Evolutionary conservation across 2,329 filamentous ascomycete species (phyloP).

Genomic region (Neospermospora avenae): DNA sequence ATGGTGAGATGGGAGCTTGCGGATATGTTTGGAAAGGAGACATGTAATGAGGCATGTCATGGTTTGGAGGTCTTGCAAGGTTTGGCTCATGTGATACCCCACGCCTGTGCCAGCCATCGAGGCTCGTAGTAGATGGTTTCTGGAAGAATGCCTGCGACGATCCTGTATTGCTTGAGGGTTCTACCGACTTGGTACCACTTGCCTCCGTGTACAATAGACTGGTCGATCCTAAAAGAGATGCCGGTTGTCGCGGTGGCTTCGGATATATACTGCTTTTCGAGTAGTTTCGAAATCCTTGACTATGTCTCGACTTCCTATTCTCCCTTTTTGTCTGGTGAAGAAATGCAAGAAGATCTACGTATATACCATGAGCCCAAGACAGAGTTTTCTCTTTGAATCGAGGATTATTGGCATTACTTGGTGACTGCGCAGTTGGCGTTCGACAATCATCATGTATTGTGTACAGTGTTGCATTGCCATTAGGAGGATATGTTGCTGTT

Average conservation of each 20-base stretch:
- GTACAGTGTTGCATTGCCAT: slow-evolving; percentile 10
- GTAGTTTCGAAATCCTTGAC: slow-evolving; percentile 36
- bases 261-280: slow-evolving; percentile 54
- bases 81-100: slow-evolving; percentile 12
- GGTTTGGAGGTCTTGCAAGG: slow-evolving; percentile 16
- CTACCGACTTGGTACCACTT: slow-evolving; percentile 1
- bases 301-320: slow-evolving; percentile 37
- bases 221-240: slow-evolving; percentile 24
- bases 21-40: slow-evolving; percentile 25
- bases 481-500: slow-evolving; percentile 4
- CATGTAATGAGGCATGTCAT: slow-evolving; percentile 31
- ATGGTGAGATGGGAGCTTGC: slow-evolving; percentile 19
- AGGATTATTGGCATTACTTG: slow-evolving; percentile 33
- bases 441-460: slow-evolving; percentile 20
- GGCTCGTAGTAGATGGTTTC: not conserved
- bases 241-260: slow-evolving; percentile 39
- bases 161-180: not conserved
- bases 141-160: not conserved
- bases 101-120: slow-evolving; percentile 6
- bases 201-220: slow-evolving; percentile 18
- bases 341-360: slow-evolving; percentile 66
- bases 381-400: slow-evolving; percentile 68
- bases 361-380: slow-evolving; percentile 67
- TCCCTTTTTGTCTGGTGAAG: slow-evolving; percentile 58
- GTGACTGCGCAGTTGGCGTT: slow-evolving; percentile 25